Base-by-base conservation (phyloP, 1,139 yeast species). In the Kazachstania sp. region DNA sequence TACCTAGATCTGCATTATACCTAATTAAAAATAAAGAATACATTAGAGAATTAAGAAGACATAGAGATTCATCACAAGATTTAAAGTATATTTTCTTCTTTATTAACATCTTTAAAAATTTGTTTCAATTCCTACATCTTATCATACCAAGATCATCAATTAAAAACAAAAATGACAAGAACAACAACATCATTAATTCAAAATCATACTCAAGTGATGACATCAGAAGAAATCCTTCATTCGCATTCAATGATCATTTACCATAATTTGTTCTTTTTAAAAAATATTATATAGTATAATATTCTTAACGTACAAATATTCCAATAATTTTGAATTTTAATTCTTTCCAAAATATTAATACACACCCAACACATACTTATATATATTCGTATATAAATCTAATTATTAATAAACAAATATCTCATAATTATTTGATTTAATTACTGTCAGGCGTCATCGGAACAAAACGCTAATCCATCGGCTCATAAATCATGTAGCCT, bases 31-130 rank as follows among this genome's bases (percentile, higher is more conserved):
- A 39, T 31, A 39, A 16, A 26, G 35, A 30, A 28, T 29, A 29
- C 16, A 39, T 39, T 13, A 20, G 42, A 31, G 42, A 39, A 19
- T 31, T 39, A 28, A 30, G 42, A 18, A 20, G 42, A 19, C 12
- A 19, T 3, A 20, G 42, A 26, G 42, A 39, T 15, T 19, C 42
- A 5, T 39, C 42, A 7, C 42, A 39, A 20, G 42, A 39, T 31
- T 39, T 39, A 16, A 39, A 39, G 19, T 39, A 39, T 30, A 26
- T 39, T 19, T 13, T n/a, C 23, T 28, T 39, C 13, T 39, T 19
- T 11, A 31, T 38, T 11, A 26, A 26, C 5, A 38, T 26, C 5
- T 20, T 38, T 26, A 32, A 32, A 32, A n/a, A n/a, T 2, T 15
- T 32, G 18, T 18, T 32, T 15, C 36, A 32, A 32, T 32, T 32